Base-by-base conservation (phyloP, 345 rosid genomes). In the Bruguiera parviflora region DNA sequence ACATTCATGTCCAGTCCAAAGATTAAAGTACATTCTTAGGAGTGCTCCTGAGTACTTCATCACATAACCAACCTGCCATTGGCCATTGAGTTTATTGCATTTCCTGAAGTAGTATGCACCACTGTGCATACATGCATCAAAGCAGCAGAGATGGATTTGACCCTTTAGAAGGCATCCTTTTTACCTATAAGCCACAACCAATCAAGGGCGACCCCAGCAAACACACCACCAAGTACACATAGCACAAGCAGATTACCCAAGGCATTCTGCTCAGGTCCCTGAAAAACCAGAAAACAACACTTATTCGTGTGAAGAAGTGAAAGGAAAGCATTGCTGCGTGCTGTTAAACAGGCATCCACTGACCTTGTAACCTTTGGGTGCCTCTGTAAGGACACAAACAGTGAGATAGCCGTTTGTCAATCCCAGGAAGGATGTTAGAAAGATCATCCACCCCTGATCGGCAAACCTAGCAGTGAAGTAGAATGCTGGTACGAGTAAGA, bases 221-320 rank as follows among this genome's bases (percentile, higher is more conserved):
- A 86, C 73, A 88, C 70, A n/a, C 92, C 98, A 4, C 78, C 91
- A 56, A 84, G 31, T 32, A 90, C 25, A 70, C 80, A 87, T 7
- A 87, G 37, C 64, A 92, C 96, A 28, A 90, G 88, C 69, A 92
- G 63, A 69, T 95, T 95, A 19, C 99, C 97, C 68, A 95, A 57
- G 0, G 97, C 99, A 74, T 95, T 95, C 67, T 89, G 90, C 82
- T 92, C 96, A 11, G 97, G 97, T 19, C 96, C 99, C 98, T 92
- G 58, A 76, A 81, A 70, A 76, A 71, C 61, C 58, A 28, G 55
- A 65, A 5, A 55, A 19, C 8, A 19, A 58, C 35, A 4, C 18
- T 9, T 46, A n/a, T 28, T 27, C 11, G 21, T 7, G 25, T 24
- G 20, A 0, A 61, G 58, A 28, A 46, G 9, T 13, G 19, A 63